Percentiles rank a stretch among this genome's conserved stretches.
These are phyloP conservation scores for Flagelloscypha sp. DNA, from an alignment of 768 basidiomycete species.

Conservation along the genomic window DNA sequence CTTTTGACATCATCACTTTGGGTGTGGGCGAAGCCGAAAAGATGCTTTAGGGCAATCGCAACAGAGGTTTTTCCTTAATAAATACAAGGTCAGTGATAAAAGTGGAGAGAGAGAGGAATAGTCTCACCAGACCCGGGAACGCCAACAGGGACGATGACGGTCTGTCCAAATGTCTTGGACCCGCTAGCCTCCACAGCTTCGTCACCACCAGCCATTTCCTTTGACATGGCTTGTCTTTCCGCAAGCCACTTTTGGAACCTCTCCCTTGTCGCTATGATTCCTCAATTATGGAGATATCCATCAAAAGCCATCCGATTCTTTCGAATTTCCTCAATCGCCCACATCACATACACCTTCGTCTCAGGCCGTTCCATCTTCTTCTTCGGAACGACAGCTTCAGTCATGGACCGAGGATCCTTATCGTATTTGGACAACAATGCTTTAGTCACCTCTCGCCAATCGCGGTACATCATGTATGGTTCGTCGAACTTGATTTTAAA, in stretches of 20 bases:
- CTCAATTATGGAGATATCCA: constrained; percentile 59
- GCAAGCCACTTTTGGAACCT: constrained; percentile 64
- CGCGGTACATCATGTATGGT: constrained; percentile 97
- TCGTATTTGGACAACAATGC: constrained; percentile 41
- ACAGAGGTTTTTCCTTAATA: constrained; percentile 78
- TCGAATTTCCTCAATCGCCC: constrained; percentile 75
- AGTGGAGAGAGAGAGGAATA: not conserved
- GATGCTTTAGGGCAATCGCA: constrained; percentile 63
- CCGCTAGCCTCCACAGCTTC: no score
- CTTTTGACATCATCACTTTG: constrained; percentile 84
- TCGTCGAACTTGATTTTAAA: constrained; percentile 99
- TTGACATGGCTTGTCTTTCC: no score
- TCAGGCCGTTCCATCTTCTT: constrained; percentile 69
- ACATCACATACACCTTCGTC: constrained; percentile 70
- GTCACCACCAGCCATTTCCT: no score
- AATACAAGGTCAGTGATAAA: not conserved
- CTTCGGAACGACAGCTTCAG: constrained; percentile 41
- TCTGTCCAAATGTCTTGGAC: constrained; percentile 46
- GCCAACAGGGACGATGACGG: constrained; percentile 80
- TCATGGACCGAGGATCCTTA: no score
- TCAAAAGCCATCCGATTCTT: constrained; percentile 51
- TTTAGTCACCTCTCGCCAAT: constrained; percentile 94
- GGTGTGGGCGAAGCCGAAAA: constrained; percentile 86
- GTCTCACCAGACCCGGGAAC: constrained; percentile 86
- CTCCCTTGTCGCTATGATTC: constrained; percentile 80